Evolutionary conservation across 2,329 filamentous ascomycete genomes (phyloP).

Genomic region (Aureobasidium sp.): DNA sequence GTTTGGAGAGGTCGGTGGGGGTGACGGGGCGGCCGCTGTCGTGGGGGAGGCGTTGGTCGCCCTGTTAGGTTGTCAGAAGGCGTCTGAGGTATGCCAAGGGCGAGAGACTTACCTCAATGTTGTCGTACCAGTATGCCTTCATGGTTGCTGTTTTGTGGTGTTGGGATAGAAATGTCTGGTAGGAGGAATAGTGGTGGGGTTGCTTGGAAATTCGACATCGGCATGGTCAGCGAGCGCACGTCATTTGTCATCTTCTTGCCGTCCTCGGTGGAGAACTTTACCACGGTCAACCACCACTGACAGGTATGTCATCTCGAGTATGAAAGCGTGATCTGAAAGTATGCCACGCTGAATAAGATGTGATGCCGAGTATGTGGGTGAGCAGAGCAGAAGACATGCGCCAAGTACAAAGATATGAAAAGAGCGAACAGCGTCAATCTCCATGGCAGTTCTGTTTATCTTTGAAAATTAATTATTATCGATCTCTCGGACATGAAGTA

Average conservation of each 20-base stretch:
- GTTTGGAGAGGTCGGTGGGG: conserved; percentile 56
- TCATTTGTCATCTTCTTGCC: conserved; percentile 6
- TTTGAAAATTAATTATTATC: background rate
- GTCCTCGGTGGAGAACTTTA: background rate
- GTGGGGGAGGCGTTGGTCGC: conserved; percentile 88
- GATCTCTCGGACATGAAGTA: background rate
- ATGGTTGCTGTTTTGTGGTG: conserved; percentile 26
- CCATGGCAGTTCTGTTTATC: background rate
- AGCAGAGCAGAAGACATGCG: background rate
- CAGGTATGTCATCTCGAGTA: background rate
- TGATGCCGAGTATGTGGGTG: no score
- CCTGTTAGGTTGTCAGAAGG: conserved; percentile 44
- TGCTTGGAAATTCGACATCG: background rate
- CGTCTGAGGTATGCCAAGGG: background rate
- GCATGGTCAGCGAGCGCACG: conserved; percentile 10
- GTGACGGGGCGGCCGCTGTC: conserved; percentile 69
- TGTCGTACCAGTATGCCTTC: conserved; percentile 68
- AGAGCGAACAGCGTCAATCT: background rate
- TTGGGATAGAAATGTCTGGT: background rate
- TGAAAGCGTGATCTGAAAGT: no score
- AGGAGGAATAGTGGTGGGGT: background rate
- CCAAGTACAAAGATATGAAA: background rate
- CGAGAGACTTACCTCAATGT: conserved; percentile 43
- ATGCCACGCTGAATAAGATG: no score
- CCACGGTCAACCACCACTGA: background rate